phyloP scores from a whole-genome alignment of 768 basidiomycete genomes.

The Amanita jacksonii region DNA sequence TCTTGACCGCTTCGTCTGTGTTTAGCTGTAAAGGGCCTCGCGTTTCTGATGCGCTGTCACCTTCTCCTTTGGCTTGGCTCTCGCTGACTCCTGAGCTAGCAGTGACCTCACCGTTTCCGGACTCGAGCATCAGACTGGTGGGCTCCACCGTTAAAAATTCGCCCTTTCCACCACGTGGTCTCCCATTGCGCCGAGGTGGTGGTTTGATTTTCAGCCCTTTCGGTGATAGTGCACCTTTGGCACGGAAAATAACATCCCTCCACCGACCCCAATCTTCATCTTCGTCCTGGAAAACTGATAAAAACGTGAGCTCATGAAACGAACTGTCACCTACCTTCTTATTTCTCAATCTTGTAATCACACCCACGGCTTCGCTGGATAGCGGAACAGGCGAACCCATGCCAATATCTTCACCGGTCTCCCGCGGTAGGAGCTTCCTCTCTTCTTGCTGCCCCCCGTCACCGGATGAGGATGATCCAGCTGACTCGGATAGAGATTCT shows the following conservation, averaged over 20 bases:
- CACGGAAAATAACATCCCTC: slow-evolving; percentile 77
- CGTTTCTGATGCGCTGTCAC: background rate
- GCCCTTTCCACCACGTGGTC: slow-evolving; percentile 49
- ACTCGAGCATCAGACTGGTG: background rate
- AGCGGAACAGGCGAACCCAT: slow-evolving; percentile 81
- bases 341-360: slow-evolving; percentile 74
- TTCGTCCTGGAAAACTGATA: slow-evolving; percentile 47
- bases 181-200: slow-evolving; percentile 50
- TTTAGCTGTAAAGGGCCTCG: slow-evolving; percentile 28
- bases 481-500: slow-evolving; percentile 27
- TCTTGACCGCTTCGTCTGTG: slow-evolving; percentile 39
- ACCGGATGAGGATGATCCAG: slow-evolving; percentile 9
- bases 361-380: slow-evolving; percentile 61
- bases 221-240: slow-evolving; percentile 51
- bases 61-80: too few relatives aligned
- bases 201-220: slow-evolving; percentile 34
- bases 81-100: too few relatives aligned
- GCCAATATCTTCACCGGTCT: slow-evolving; percentile 81
- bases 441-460: background rate
- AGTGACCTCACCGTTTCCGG: background rate
- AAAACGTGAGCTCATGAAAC: slow-evolving; percentile 1
- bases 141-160: slow-evolving; percentile 20
- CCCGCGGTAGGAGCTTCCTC: slow-evolving; percentile 58
- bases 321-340: slow-evolving; percentile 63
- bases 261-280: slow-evolving; percentile 84